Conservation (phyloP, 2,329 filamentous ascomycete species). For the Celoporthe dispersa region DNA sequence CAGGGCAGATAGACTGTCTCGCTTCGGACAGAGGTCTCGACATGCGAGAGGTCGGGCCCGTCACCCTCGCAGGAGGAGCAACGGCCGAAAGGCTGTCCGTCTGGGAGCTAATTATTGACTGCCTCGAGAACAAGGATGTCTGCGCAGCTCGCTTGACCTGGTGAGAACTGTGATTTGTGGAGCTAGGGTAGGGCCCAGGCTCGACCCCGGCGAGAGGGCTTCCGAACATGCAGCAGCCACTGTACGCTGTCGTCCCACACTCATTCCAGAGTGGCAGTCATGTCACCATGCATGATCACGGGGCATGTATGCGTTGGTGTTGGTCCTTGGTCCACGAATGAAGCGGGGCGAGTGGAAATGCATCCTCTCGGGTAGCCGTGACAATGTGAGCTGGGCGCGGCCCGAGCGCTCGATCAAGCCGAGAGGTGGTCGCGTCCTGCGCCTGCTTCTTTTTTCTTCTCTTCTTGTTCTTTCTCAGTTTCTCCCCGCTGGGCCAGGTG, state of each 20-base stretch:
- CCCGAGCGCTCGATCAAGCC: constrained; percentile 10
- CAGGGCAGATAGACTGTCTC: background rate
- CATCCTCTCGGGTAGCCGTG: constrained; percentile 2
- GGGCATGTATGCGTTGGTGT: constrained; percentile 13
- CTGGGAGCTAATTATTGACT: background rate
- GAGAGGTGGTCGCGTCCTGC: background rate
- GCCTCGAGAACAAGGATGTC: background rate
- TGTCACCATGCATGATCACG: constrained; percentile 15
- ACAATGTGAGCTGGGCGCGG: constrained; percentile 7
- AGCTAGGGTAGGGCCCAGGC: background rate
- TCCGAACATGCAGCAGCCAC: background rate
- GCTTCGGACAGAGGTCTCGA: constrained; percentile 6
- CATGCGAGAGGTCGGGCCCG: background rate
- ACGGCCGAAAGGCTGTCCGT: background rate
- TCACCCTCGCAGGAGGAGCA: background rate
- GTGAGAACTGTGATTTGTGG: background rate
- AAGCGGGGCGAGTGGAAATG: constrained; percentile 1
- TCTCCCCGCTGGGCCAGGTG: background rate
- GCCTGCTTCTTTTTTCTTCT: background rate
- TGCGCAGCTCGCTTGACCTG: background rate
- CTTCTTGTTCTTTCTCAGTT: no score
- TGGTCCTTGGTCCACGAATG: constrained; percentile 14
- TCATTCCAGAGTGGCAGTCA: background rate
- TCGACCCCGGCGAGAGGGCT: background rate
- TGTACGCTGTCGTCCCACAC: background rate